A percentile compares a stretch with the other conserved stretches of the same genome.
Conservation (phyloP, 2,329 filamentous ascomycete species). For the Pseudocercospora fijiensis region DNA sequence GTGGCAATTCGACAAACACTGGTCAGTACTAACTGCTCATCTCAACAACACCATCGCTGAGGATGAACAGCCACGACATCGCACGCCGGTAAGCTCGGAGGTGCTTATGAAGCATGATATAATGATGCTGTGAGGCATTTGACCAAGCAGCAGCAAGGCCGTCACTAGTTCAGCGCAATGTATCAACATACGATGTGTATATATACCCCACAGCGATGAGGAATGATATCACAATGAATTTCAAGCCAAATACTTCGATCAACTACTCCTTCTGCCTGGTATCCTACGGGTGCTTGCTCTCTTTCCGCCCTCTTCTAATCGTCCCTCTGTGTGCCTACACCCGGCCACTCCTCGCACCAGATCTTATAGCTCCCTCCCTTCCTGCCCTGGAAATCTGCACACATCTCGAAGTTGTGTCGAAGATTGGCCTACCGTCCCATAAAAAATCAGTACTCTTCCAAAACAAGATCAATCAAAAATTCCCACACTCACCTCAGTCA, state of each 20-base stretch:
- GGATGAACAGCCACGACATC: not conserved
- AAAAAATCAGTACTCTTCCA: not conserved
- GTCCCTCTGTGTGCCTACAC: not conserved
- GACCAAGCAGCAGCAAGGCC: not conserved
- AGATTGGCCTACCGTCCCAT: not conserved
- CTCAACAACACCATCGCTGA: not conserved
- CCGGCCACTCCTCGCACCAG: not conserved
- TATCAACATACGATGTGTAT: not conserved
- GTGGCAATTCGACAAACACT: not conserved
- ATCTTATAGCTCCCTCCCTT: not conserved
- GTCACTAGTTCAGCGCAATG: not conserved
- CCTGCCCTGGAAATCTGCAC: not conserved
- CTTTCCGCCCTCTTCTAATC: not conserved
- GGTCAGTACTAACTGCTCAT: not conserved
- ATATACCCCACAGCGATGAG: not conserved
- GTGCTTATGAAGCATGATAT: slow-evolving; percentile 14
- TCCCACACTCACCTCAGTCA: not conserved
- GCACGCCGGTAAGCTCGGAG: slow-evolving; percentile 3
- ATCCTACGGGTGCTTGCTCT: not conserved
- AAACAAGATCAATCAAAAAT: not conserved
- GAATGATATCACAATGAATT: not conserved
- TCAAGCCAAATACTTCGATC: not conserved
- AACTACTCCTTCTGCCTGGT: not conserved
- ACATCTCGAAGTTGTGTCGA: not conserved
- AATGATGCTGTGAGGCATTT: slow-evolving; percentile 13